Evolutionary conservation across 1,284 basidiomycete species (phyloP), one percentile per base, ranked within the genome.

Genomic region (Microstroma glucosiphilum): DNA sequence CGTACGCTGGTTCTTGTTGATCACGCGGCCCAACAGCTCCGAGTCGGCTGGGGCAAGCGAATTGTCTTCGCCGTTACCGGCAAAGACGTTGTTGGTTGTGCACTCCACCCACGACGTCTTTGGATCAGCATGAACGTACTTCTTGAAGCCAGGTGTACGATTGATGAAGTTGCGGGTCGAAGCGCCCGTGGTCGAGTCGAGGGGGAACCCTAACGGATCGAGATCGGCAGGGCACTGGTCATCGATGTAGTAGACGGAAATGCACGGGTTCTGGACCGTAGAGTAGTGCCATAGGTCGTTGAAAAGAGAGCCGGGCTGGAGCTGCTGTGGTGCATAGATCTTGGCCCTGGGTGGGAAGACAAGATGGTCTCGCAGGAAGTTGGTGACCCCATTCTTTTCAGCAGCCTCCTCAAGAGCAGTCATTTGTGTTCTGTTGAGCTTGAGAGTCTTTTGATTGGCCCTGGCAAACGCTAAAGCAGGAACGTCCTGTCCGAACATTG

Each of bases 301-400:
- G 49, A 64, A 61, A 13, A 59, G 58, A 19, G 56, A 23, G 40
- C 46, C 58, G 25, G 43, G 13, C 26, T 62, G 57, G 56, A 65
- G 68, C 15, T 64, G 48, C 48, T 21, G 1, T 15, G 61, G 63
- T 11, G 66, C 6, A 2, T 40, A 26, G 15, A 64, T 19, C 7
- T 55, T 59, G 9, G 74, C 72, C 60, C 67, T 69, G 40, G 75
- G 73, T 8, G 75, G 75, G 63, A 68, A 77, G n/a, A 49, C 56
- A 26, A 77, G 67, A 59, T 76, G 63, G 54, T 77, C 61, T 1
- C 66, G 58, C 30, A 76, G 60, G 55, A 66, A 77, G 1, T 61
- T 57, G 1, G 64, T 64, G 58, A 75, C 64, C 9, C 73, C 72
- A 53, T 71, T 66, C 53, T 68, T 67, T 30, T 65, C 37, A 19